phyloP scores from a whole-genome alignment of 1,139 yeast genomes.

The Zygosaccharomyces sapae region DNA sequence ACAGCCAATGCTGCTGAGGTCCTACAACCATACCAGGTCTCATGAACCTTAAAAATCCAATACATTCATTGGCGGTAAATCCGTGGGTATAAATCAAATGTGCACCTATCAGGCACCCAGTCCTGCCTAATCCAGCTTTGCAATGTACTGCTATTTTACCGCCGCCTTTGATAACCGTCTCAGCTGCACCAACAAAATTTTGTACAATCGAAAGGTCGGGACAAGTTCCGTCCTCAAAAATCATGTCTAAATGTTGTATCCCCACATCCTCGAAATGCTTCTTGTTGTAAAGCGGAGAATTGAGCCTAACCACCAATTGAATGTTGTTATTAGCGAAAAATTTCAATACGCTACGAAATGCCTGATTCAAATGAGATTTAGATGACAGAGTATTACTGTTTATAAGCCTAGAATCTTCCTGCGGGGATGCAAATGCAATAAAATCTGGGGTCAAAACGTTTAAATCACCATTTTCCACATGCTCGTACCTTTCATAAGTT shows the following conservation, averaged over 20 bases:
- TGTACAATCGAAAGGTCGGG: conserved; percentile 92
- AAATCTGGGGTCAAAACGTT: conserved; percentile 89
- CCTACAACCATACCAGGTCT: conserved; percentile 99
- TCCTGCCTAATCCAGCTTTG: conserved; percentile 96
- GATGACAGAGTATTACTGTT: conserved; percentile 27
- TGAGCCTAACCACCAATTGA: conserved; percentile 83
- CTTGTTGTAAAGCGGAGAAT: conserved; percentile 85
- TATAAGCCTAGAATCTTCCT: conserved; percentile 52
- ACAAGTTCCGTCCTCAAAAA: conserved; percentile 97
- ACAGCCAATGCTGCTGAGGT: conserved; percentile 98
- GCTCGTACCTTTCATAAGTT: conserved; percentile 88
- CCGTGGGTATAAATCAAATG: conserved; percentile 94
- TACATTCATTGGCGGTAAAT: conserved; percentile 94
- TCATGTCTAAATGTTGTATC: conserved; percentile 88
- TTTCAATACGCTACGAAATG: conserved; percentile 74
- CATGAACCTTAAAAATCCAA: conserved; percentile 91
- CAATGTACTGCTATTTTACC: conserved; percentile 97
- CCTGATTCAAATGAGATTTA: conserved; percentile 50
- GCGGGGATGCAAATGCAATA: conserved; percentile 97
- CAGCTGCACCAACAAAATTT: conserved; percentile 91
- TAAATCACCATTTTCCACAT: conserved; percentile 96
- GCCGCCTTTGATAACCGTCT: conserved; percentile 72
- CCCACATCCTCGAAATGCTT: conserved; percentile 77
- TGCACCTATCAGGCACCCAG: conserved; percentile 97
- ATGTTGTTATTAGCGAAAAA: conserved; percentile 72